Evolutionary conservation across 305 asterid species (phyloP).

Genomic region (Andrographis paniculata): DNA sequence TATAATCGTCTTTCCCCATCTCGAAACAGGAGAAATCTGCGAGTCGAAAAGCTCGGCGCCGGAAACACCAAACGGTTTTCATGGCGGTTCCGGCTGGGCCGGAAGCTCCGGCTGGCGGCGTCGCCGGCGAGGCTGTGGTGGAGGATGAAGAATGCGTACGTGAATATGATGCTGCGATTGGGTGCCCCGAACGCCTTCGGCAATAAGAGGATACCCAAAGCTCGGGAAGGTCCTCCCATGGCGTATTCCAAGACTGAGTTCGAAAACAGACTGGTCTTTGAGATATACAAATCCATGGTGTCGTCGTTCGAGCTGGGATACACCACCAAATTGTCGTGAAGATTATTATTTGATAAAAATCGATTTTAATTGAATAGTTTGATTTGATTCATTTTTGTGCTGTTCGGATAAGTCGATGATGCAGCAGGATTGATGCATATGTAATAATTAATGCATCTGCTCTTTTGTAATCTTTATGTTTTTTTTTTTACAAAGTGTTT

Average conservation of each 20-base stretch:
- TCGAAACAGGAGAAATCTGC: conserved; percentile 19
- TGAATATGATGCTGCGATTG: conserved; percentile 46
- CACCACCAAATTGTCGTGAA: conserved; percentile 3
- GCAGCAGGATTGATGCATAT: no score
- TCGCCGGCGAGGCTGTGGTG: conserved; percentile 46
- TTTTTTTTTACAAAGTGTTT: no score
- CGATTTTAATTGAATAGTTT: no score
- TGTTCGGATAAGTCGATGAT: no score
- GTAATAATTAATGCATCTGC: no score
- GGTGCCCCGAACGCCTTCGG: conserved; percentile 30
- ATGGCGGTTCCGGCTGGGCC: conserved; percentile 42
- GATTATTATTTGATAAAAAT: no score
- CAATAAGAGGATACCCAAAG: conserved; percentile 27
- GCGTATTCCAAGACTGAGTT: conserved; percentile 35
- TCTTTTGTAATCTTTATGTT: no score
- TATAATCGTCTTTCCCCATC: conserved; percentile 30
- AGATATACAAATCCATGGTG: conserved; percentile 48
- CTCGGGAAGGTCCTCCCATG: conserved; percentile 17
- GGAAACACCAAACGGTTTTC: conserved; percentile 24
- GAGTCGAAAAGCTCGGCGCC: conserved; percentile 31
- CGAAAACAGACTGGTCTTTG: conserved; percentile 48
- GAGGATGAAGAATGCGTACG: conserved; percentile 40
- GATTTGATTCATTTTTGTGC: no score
- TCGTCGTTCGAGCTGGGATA: conserved; percentile 43
- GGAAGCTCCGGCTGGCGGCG: conserved; percentile 33